These are phyloP conservation scores for Morella rubra DNA, from an alignment of 306 rosid species.

Conservation along the genomic window DNA sequence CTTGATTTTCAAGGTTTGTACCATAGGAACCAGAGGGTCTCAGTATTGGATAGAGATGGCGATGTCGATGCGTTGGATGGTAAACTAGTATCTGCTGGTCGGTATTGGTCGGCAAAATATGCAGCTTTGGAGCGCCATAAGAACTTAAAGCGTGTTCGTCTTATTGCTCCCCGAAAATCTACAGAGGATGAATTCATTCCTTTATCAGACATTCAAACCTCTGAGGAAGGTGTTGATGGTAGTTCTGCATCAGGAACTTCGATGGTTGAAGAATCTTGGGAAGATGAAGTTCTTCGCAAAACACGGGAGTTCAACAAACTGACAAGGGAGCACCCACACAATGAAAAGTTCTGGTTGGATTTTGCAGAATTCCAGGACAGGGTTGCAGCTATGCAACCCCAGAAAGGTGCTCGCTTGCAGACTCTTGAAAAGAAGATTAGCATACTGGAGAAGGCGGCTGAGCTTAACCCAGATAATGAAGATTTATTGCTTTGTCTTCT, in stretches of 20 bases:
- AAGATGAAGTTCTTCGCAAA: slow-evolving; percentile 76
- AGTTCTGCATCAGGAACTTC: slow-evolving; percentile 34
- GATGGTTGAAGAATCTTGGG: slow-evolving; percentile 87
- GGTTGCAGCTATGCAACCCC: slow-evolving; percentile 82
- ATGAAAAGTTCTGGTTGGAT: slow-evolving; percentile 74
- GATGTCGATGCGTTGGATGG: slow-evolving; percentile 72
- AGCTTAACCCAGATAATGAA: slow-evolving; percentile 84
- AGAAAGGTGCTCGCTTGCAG: slow-evolving; percentile 96
- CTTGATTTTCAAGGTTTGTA: slow-evolving; percentile 37
- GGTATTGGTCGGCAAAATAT: slow-evolving; percentile 90
- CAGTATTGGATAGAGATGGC: slow-evolving; percentile 61
- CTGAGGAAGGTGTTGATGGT: slow-evolving; percentile 35
- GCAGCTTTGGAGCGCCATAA: slow-evolving; percentile 81
- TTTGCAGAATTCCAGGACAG: slow-evolving; percentile 90
- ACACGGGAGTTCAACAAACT: slow-evolving; percentile 81
- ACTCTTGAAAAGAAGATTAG: slow-evolving; percentile 91
- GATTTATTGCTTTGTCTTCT: slow-evolving; percentile 75
- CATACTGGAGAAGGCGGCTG: slow-evolving; percentile 88
- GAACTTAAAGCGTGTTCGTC: slow-evolving; percentile 68
- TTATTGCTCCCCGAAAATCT: slow-evolving; percentile 49
- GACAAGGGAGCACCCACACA: slow-evolving; percentile 84
- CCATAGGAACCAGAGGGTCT: slow-evolving; percentile 44
- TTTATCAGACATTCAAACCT: slow-evolving; percentile 48
- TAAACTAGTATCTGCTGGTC: slow-evolving; percentile 70
- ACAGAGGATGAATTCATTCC: slow-evolving; percentile 66